Conservation (phyloP, 371 early-diverging fungal genomes). For the Dinochytrium kinnereticum region DNA sequence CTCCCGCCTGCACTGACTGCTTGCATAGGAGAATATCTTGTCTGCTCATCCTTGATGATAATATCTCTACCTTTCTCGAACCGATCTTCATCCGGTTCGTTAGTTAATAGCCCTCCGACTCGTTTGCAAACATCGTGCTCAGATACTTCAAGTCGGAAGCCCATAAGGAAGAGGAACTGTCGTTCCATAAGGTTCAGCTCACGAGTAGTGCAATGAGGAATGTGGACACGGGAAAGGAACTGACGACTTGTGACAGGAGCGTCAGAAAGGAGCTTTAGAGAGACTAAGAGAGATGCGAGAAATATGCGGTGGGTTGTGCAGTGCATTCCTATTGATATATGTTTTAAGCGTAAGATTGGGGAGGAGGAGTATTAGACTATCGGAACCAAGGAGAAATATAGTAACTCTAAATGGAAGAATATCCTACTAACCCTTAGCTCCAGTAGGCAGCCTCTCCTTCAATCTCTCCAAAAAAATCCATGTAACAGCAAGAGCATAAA, state of each 20-base stretch:
- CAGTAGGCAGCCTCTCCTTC: not conserved
- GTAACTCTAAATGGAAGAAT: no score
- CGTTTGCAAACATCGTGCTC: not conserved
- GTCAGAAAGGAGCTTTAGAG: conserved; percentile 38
- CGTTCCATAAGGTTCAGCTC: conserved; percentile 86
- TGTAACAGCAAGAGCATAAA: not conserved
- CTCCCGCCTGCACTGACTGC: no score
- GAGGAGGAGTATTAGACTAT: not conserved
- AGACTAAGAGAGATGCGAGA: conserved; percentile 76
- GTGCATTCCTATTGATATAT: not conserved
- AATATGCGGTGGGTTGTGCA: conserved; percentile 81
- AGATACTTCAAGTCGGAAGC: conserved; percentile 10
- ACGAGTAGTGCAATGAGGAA: not conserved
- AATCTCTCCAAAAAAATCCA: conserved; percentile 4
- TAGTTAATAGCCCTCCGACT: no score
- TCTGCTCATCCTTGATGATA: no score
- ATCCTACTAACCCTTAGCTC: not conserved
- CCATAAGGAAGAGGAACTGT: conserved; percentile 74
- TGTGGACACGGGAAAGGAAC: conserved; percentile 32
- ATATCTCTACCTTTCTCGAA: no score
- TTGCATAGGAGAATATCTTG: no score
- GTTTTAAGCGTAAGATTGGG: no score
- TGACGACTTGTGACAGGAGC: conserved; percentile 66
- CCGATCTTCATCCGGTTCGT: no score
- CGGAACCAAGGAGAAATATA: no score